phyloP scores from a whole-genome alignment of 495 filamentous ascomycete genomes.

The Cryomyces antarcticus region DNA sequence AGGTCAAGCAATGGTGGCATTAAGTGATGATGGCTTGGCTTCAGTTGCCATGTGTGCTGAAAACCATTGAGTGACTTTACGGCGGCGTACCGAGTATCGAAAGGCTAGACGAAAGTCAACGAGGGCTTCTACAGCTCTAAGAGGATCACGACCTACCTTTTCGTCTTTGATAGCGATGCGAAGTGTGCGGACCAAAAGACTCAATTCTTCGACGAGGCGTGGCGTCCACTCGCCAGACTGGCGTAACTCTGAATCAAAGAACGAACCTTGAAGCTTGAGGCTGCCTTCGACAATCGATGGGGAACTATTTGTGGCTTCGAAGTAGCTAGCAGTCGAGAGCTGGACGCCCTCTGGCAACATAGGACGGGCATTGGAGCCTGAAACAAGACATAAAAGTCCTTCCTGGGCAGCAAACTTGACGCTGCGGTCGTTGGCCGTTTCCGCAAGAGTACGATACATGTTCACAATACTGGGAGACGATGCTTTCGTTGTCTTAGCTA shows the following conservation, averaged over 20 bases:
- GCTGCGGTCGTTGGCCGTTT: too few relatives aligned
- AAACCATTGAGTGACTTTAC: constrained; percentile 4
- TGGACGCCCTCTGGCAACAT: not conserved
- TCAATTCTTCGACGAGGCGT: not conserved
- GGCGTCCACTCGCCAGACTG: not conserved
- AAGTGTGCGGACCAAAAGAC: not conserved
- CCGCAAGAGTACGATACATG: too few relatives aligned
- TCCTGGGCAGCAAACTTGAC: too few relatives aligned
- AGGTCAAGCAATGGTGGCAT: constrained; percentile 3
- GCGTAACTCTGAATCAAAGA: not conserved
- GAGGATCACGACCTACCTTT: not conserved
- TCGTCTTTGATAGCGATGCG: not conserved
- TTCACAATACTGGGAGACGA: too few relatives aligned
- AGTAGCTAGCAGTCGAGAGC: not conserved
- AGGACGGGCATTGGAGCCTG: too few relatives aligned
- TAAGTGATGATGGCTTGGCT: not conserved
- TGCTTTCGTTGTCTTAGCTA: too few relatives aligned
- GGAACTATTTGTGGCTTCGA: not conserved
- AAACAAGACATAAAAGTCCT: too few relatives aligned
- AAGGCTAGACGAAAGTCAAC: constrained; percentile 2
- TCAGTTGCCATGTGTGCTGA: not conserved
- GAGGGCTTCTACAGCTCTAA: too few relatives aligned
- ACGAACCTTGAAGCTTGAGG: not conserved
- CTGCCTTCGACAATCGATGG: constrained; percentile 3
- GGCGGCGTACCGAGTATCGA: constrained; percentile 7